These are phyloP conservation scores for Phaeomoniella chlamydospora DNA, from an alignment of 2,329 filamentous ascomycete genomes.

Conservation along the genomic window DNA sequence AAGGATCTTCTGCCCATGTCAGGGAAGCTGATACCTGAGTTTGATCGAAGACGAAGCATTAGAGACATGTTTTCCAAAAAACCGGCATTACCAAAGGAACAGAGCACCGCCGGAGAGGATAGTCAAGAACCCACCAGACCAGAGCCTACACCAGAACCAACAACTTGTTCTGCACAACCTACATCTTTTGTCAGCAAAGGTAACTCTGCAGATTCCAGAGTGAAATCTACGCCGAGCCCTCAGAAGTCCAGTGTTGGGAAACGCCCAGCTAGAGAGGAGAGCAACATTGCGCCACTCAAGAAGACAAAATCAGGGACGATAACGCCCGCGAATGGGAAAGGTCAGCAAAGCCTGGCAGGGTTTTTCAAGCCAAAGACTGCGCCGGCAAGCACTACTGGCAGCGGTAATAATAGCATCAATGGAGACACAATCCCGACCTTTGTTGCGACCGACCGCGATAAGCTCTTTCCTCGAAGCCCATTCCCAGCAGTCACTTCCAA, in stretches of 20 bases:
- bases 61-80: conserved; percentile 79
- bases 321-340: conserved; percentile 22
- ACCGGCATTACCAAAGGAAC: conserved; percentile 14
- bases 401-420: neutral
- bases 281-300: conserved; percentile 26
- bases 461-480: neutral
- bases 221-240: too few relatives aligned
- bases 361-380: conserved; percentile 57
- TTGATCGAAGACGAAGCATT: conserved; percentile 70
- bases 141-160: neutral
- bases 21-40: conserved; percentile 74
- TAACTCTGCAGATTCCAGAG: too few relatives aligned
- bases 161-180: neutral
- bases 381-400: conserved; percentile 1
- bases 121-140: neutral
- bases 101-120: neutral
- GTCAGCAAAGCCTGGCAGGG: conserved; percentile 53
- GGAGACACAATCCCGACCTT: neutral
- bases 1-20: conserved; percentile 61
- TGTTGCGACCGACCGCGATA: neutral
- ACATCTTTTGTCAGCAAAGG: neutral
- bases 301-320: conserved; percentile 31
- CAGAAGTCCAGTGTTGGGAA: conserved; percentile 16
- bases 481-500: neutral
- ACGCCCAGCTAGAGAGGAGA: conserved; percentile 20